These are phyloP conservation scores for Paraphaeosphaeria sporulosa DNA, from an alignment of 2,329 filamentous ascomycete genomes.

Conservation along the genomic window DNA sequence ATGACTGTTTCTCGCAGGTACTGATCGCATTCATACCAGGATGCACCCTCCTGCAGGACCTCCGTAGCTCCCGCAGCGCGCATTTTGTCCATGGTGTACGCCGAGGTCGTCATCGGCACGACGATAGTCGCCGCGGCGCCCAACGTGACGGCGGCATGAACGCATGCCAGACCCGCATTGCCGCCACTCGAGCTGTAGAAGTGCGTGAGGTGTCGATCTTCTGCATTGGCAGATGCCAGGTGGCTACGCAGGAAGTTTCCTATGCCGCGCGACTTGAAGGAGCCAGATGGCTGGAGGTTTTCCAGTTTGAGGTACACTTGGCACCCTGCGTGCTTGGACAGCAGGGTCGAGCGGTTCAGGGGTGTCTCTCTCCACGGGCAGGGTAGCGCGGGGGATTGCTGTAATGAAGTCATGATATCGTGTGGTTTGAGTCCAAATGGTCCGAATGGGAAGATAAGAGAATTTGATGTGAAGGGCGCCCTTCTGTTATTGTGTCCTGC, in stretches of 20 bases:
- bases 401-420: neutral
- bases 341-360: slow-evolving; percentile 67
- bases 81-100: slow-evolving; percentile 74
- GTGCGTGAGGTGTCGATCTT: slow-evolving; percentile 53
- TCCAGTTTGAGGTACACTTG: slow-evolving; percentile 84
- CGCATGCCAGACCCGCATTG: slow-evolving; percentile 82
- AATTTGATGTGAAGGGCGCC: neutral
- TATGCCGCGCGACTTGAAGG: slow-evolving; percentile 80
- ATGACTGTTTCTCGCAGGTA: slow-evolving; percentile 68
- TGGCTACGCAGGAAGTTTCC: slow-evolving; percentile 69
- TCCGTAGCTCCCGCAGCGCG: slow-evolving; percentile 67
- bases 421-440: neutral
- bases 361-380: slow-evolving; percentile 74
- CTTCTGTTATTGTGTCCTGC: neutral
- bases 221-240: slow-evolving; percentile 38
- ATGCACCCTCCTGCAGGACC: slow-evolving; percentile 71
- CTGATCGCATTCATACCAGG: slow-evolving; percentile 72
- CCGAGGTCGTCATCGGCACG: slow-evolving; percentile 69
- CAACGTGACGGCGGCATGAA: slow-evolving; percentile 71
- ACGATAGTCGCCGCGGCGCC: slow-evolving; percentile 73
- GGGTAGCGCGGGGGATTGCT: neutral
- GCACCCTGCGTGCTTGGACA: slow-evolving; percentile 74
- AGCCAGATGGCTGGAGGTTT: slow-evolving; percentile 79
- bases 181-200: slow-evolving; percentile 82
- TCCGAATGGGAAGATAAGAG: neutral